phyloP scores from a whole-genome alignment of 768 basidiomycete genomes.

The Lactarius akahatsu region DNA sequence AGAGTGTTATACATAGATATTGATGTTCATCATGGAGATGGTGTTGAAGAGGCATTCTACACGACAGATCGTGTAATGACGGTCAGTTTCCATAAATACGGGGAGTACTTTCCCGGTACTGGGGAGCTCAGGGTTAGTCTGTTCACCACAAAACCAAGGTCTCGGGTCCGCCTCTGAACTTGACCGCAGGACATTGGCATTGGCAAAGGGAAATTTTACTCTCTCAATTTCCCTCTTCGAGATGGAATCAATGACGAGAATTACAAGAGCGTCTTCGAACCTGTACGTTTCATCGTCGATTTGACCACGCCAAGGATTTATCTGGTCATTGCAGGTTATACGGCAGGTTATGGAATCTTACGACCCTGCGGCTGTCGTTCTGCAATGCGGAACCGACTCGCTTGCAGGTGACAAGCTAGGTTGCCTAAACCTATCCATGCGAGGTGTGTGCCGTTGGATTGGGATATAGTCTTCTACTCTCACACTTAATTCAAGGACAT shows the following conservation, averaged over 20 bases:
- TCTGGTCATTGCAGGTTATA: constrained; percentile 63
- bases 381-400: constrained; percentile 98
- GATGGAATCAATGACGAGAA: constrained; percentile 96
- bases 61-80: constrained; percentile 99
- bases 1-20: constrained; percentile 98
- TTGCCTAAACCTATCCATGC: constrained; percentile 95
- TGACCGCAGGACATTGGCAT: constrained; percentile 81
- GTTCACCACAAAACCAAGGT: constrained; percentile 8
- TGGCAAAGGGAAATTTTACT: constrained; percentile 90
- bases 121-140: constrained; percentile 84
- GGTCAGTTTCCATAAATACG: constrained; percentile 96
- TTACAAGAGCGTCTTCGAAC: constrained; percentile 94
- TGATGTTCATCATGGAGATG: constrained; percentile 98
- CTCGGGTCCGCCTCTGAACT: neutral
- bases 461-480: neutral
- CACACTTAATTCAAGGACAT: constrained; percentile 61
- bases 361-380: constrained; percentile 89
- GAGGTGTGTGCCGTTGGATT: constrained; percentile 46
- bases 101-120: constrained; percentile 98
- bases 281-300: constrained; percentile 51
- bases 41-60: constrained; percentile 99
- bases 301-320: constrained; percentile 1
- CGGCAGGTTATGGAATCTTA: constrained; percentile 92
- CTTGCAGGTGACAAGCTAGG: constrained; percentile 95
- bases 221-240: constrained; percentile 91